Conservation (phyloP, 2,329 filamentous ascomycete species). For the Podosphaera fusca region DNA sequence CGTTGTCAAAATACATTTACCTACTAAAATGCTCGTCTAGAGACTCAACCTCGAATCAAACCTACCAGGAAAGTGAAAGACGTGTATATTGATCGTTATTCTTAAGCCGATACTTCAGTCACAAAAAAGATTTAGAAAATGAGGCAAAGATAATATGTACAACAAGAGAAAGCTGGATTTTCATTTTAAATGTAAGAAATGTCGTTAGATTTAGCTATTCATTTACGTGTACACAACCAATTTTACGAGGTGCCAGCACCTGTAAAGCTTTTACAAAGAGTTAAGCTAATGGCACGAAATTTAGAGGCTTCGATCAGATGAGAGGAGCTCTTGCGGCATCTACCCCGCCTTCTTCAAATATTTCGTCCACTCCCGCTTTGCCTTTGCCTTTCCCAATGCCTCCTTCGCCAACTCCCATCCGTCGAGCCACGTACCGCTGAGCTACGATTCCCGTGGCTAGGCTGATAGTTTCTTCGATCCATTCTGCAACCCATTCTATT, state of each 20-base stretch:
- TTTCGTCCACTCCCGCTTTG: constrained; percentile 24
- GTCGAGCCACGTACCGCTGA: constrained; percentile 77
- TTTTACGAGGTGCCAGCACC: neutral
- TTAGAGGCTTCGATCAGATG: constrained; percentile 8
- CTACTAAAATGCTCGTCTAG: no score
- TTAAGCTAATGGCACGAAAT: neutral
- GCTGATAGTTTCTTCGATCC: constrained; percentile 72
- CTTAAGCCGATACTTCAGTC: no score
- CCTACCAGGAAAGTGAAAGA: no score
- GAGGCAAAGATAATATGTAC: no score
- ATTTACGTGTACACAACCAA: neutral
- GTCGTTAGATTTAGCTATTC: no score
- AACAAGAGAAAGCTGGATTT: no score
- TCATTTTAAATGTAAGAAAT: no score
- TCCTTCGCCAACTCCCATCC: constrained; percentile 89
- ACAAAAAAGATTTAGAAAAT: no score
- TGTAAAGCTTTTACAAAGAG: neutral
- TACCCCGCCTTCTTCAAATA: constrained; percentile 32
- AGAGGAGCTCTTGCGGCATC: constrained; percentile 30
- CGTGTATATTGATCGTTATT: no score
- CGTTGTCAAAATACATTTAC: no score
- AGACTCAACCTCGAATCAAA: no score
- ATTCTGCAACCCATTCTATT: constrained; percentile 90
- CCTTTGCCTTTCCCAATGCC: constrained; percentile 37
- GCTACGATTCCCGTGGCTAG: constrained; percentile 68